Evolutionary conservation across 495 filamentous ascomycete species (phyloP), one percentile per base, ranked within the genome.

Genomic region (Neurospora sp.): DNA sequence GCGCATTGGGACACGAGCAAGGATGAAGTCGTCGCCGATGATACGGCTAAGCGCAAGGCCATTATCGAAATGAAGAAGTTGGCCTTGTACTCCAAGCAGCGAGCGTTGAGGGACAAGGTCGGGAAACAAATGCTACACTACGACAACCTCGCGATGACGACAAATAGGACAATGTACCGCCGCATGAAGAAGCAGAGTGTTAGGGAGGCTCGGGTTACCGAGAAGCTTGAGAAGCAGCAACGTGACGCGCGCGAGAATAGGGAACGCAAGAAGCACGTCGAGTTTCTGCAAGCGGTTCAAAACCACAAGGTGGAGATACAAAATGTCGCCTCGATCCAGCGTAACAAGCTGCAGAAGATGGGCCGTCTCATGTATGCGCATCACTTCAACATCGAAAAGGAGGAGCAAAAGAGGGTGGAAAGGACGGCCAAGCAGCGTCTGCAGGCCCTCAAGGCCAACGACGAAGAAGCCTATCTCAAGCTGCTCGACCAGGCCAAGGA

Each of bases 381-480:
- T 42, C 96, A 99, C 77, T 92, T 94, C 82, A 91, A 94, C 81
- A 98, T 98, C 81, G 96, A 98, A 82, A 97, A 97, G 80, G 96
- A 99, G 84, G 96, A 99, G 84, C 95, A 98, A 86, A 97, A 96
- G 83, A 91, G 96, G 74, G 90, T 98, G 75, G 96, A 99, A 82
- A 88, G 96, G 71, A 99, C 94, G 16, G 96, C 96, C 39, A 98
- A 98, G 84, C 96, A 98, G 82, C 96, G 96, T 98, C 92, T 99
- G 48, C 94, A 97, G 82, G 96, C 96, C 39, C 85, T 99, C 82
- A 98, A 97, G 83, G 94, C 95, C 76, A 97, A 99, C 89, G 95
- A 99, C 82, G 96, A 99, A 85, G 96, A 97, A 81, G 96, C 96
- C 0, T 99, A 99, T 79, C 85, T 98, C 77, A 98, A 97, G 79